These are phyloP conservation scores for Pelargonium cotyledonis DNA, from an alignment of 441 rosid species.

Conservation along the genomic window DNA sequence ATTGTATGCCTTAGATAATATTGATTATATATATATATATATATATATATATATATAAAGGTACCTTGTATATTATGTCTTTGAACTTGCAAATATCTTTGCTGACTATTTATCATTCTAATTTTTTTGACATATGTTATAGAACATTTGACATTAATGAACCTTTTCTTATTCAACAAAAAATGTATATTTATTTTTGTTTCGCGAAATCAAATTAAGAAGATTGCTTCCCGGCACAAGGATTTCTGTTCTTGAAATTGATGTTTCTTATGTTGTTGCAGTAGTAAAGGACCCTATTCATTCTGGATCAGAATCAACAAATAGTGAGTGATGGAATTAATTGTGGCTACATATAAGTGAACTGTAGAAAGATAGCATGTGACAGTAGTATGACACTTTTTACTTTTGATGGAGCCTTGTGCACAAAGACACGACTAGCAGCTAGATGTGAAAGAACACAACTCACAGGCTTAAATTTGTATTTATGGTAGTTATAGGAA, in stretches of 20 bases:
- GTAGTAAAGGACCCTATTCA: background rate
- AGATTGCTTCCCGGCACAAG: slow-evolving; percentile 2
- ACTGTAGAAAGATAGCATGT: background rate
- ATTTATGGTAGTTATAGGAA: background rate
- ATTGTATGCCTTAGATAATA: too few species aligned
- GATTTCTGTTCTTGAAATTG: background rate
- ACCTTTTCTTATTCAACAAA: background rate
- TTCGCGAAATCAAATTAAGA: background rate
- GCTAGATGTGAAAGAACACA: background rate
- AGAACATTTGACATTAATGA: background rate
- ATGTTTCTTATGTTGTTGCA: background rate
- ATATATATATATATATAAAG: too few species aligned
- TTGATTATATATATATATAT: too few species aligned
- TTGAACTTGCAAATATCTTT: slow-evolving; percentile 3
- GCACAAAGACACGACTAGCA: background rate
- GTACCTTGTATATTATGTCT: background rate
- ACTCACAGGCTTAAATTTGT: background rate
- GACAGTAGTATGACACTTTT: background rate
- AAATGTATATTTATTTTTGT: background rate
- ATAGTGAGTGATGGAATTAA: background rate
- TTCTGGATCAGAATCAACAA: background rate
- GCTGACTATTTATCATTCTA: background rate
- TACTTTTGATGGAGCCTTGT: background rate
- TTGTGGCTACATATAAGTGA: background rate
- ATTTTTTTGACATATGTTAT: background rate